Base-by-base conservation (phyloP, 2,329 filamentous ascomycete genomes). In the Cytospora leucostoma region DNA sequence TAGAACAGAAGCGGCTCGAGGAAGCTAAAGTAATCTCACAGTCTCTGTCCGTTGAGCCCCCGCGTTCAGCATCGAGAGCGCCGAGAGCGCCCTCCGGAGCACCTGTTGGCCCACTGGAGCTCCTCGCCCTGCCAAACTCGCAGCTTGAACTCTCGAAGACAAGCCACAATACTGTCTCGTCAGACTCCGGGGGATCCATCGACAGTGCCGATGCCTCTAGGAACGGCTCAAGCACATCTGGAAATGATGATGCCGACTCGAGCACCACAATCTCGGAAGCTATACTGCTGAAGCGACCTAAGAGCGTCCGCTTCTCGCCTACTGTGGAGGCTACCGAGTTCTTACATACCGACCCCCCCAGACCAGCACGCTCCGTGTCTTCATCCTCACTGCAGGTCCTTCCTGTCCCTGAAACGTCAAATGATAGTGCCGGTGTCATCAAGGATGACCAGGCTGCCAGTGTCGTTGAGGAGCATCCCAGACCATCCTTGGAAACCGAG, bases 291-390 rank as follows among this genome's bases (percentile, higher is more conserved):
- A 83, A 80, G 69, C 77, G 79, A 40, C 76, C 75, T 49, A 92
- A 91, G 76, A 88, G 84, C 61, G 89, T 92, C 2, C 84, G 88
- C 10, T 92, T 92, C 70, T 90, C 89, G 4, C 84, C 88, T 0
- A 83, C 80, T 15, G 84, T 91, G 1, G 83, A 89, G 70, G 86
- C 87, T 10, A 84, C 86, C 1, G 87, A 87, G 0, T 88, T 88
- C 66, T 71, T 80, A 52, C 72, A 78, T 21, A 75, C 74, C 0
- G 83, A 86, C 47, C 82, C 84, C 12, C 85, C 79, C 5, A 84
- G 78, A 66, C 80, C 78, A 34, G 72, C 65, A 37, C 68, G 63
- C 19, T 66, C 67, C 4, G 38, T 66, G 3, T 56, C 64, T 2
- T 64, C 61, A 11, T 59, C 55, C 11, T 51, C 21, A 8, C 17